phyloP scores from a whole-genome alignment of 768 basidiomycete species.

The Austroboletus festivus region DNA sequence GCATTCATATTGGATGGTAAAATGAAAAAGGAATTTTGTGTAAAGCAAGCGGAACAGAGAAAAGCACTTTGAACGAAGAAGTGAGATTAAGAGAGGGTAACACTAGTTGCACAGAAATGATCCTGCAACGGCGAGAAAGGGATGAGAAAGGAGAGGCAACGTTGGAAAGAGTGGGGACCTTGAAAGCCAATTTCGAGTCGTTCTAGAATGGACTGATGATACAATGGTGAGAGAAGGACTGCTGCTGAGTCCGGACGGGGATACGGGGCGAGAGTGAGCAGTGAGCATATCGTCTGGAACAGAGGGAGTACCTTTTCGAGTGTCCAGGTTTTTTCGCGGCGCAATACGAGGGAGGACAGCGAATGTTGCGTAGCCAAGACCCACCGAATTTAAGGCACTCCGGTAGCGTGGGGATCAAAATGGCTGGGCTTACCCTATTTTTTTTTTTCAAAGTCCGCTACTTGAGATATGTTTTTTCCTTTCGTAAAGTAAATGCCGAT shows the following conservation, averaged over 20 bases:
- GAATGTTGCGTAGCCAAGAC: slow-evolving; percentile 29
- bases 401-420: slow-evolving; percentile 40
- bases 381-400: slow-evolving; percentile 40
- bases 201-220: slow-evolving; percentile 78
- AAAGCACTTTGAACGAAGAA: slow-evolving; percentile 48
- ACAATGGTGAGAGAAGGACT: slow-evolving; percentile 64
- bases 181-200: slow-evolving; percentile 73
- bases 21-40: slow-evolving; percentile 48
- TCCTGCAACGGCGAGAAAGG: slow-evolving; percentile 37
- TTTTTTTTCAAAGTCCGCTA: slow-evolving; percentile 36
- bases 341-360: slow-evolving; percentile 32
- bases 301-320: slow-evolving; percentile 44
- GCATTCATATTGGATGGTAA: slow-evolving; percentile 62
- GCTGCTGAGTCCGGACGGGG: slow-evolving; percentile 18
- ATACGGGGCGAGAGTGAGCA: slow-evolving; percentile 22
- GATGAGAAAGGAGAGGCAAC: slow-evolving; percentile 26
- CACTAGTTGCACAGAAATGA: slow-evolving; percentile 66
- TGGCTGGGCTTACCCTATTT: slow-evolving; percentile 32
- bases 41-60: slow-evolving; percentile 47
- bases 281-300: slow-evolving; percentile 10
- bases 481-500: slow-evolving; percentile 31
- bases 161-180: slow-evolving; percentile 34
- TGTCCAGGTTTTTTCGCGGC: slow-evolving; percentile 29
- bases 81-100: slow-evolving; percentile 50
- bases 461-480: slow-evolving; percentile 15